These are phyloP conservation scores for Aureobasidium sp. DNA, from an alignment of 2,329 filamentous ascomycete genomes.

Conservation along the genomic window DNA sequence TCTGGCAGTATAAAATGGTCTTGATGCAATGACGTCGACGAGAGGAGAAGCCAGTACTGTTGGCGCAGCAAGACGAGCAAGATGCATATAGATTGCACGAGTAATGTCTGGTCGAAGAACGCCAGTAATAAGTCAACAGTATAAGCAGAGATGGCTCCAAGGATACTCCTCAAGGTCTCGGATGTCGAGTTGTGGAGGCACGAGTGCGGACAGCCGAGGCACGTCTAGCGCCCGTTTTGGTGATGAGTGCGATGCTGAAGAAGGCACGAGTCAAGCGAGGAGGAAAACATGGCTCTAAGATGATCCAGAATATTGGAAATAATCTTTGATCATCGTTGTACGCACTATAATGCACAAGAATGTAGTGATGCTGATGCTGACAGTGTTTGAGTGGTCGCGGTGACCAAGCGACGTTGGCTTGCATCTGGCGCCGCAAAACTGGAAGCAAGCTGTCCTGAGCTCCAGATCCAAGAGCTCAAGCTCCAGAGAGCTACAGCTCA, in stretches of 20 bases:
- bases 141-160: not conserved
- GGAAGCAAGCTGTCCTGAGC: conserved; percentile 13
- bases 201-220: conserved; percentile 10
- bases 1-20: not conserved
- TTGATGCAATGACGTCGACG: not conserved
- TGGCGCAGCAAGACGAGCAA: conserved; percentile 5
- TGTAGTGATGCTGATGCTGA: not conserved
- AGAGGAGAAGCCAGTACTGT: not conserved
- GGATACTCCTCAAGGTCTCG: not conserved
- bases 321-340: not conserved
- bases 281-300: too few species aligned
- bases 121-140: not conserved
- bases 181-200: not conserved
- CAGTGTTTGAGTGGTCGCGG: not conserved
- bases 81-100: not conserved
- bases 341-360: not conserved
- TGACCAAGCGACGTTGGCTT: not conserved
- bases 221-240: not conserved
- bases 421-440: not conserved
- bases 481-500: conserved; percentile 8
- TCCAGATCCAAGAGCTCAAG: conserved; percentile 7
- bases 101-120: not conserved
- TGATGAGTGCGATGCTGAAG: not conserved
- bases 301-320: too few species aligned
- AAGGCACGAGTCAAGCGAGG: not conserved